Conservation (phyloP, 495 filamentous ascomycete genomes). For the Xylaria sp. region DNA sequence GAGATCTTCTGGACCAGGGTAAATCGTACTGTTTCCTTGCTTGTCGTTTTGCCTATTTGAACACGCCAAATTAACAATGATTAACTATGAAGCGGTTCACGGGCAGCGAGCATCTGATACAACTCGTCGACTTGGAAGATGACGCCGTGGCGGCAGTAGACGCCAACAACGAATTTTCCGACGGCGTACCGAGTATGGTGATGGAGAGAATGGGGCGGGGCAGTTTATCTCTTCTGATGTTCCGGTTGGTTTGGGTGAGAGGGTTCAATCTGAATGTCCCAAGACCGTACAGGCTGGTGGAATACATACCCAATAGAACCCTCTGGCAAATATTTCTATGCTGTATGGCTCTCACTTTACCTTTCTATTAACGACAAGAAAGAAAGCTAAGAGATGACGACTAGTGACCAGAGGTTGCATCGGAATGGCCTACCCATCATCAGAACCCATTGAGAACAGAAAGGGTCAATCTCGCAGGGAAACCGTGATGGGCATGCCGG, state of each 20-base stretch:
- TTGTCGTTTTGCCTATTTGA: neutral
- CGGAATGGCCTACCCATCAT: slow-evolving; percentile 10
- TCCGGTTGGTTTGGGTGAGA: neutral
- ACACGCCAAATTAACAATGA: neutral
- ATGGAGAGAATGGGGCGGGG: slow-evolving; percentile 23
- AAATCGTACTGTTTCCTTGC: neutral
- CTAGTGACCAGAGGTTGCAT: slow-evolving; percentile 18
- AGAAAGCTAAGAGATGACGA: slow-evolving; percentile 3
- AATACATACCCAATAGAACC: slow-evolving; percentile 23
- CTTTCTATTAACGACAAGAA: neutral
- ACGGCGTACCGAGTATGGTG: neutral
- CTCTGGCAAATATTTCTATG: slow-evolving; percentile 24
- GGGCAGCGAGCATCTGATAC: slow-evolving; percentile 13
- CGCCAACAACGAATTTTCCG: neutral
- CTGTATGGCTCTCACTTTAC: slow-evolving; percentile 3
- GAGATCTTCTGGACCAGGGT: slow-evolving; percentile 20
- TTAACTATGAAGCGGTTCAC: slow-evolving; percentile 7
- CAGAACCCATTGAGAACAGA: neutral
- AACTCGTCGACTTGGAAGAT: slow-evolving; percentile 8
- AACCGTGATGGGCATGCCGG: neutral
- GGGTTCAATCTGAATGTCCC: neutral
- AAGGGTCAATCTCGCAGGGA: neutral
- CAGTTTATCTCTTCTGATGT: neutral
- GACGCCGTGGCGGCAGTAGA: neutral
- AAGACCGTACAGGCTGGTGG: neutral